Evolutionary conservation across 2,329 filamentous ascomycete genomes (phyloP).

Genomic region (Coniochaeta hoffmannii): DNA sequence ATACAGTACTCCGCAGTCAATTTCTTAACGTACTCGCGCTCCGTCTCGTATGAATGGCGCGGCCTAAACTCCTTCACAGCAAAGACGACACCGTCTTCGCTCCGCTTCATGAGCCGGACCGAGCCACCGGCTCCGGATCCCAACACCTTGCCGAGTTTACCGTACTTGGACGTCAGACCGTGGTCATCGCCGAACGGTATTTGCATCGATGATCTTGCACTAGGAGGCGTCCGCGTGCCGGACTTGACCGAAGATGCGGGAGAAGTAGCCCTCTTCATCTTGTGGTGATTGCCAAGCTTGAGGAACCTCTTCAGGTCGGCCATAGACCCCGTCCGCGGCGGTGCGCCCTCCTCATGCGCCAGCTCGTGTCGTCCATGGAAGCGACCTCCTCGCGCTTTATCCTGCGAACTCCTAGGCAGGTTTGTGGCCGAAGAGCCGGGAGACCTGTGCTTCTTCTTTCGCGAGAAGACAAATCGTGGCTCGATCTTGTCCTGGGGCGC

Average conservation of each 20-base stretch:
- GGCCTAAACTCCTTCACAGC: constrained; percentile 96
- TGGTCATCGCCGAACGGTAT: constrained; percentile 94
- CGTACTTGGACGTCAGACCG: constrained; percentile 83
- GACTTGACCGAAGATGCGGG: constrained; percentile 49
- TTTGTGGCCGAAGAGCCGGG: constrained; percentile 44
- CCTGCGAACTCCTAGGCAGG: constrained; percentile 34
- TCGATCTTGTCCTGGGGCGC: constrained; percentile 65
- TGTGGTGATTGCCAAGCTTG: constrained; percentile 64
- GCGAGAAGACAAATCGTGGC: constrained; percentile 75
- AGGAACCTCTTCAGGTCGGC: constrained; percentile 96
- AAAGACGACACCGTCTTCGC: constrained; percentile 86
- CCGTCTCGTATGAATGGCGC: constrained; percentile 84
- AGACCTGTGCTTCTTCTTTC: constrained; percentile 60
- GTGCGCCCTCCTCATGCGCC: constrained; percentile 35
- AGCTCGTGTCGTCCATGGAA: constrained; percentile 35
- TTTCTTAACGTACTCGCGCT: constrained; percentile 96
- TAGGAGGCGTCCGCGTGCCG: constrained; percentile 38
- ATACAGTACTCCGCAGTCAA: constrained; percentile 98
- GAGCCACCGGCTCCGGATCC: constrained; percentile 93
- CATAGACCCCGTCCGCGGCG: constrained; percentile 71
- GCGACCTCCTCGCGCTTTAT: constrained; percentile 42
- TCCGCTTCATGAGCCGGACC: constrained; percentile 88
- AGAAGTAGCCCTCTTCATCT: constrained; percentile 61
- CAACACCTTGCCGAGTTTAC: constrained; percentile 88
- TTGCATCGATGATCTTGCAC: constrained; percentile 45